Evolutionary conservation across 495 filamentous ascomycete genomes (phyloP), one percentile per base, ranked within the genome.

Genomic region (Xanthoparmelia taractica): DNA sequence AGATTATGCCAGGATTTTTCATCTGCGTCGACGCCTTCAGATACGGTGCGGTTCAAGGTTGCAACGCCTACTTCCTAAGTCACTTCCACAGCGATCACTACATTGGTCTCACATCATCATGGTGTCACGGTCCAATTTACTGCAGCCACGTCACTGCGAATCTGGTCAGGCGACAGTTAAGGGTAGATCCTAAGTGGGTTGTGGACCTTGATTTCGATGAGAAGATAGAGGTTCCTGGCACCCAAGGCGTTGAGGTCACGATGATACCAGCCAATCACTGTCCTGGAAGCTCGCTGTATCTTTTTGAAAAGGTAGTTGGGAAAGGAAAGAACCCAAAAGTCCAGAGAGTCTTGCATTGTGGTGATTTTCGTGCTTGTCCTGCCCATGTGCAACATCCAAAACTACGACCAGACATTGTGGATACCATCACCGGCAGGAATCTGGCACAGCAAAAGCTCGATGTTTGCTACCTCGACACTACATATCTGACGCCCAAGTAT

Each of bases 81-180:
- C 94, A 99, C 70, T 99, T 97, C 67, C 94, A 99, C 74, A 95
- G 89, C 65, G 94, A 99, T 70, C 94, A 99, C 69, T 99, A 99
- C 71, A 83, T 96, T 38, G 94, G 94, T 1, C 79, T 99, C 6
- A 92, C 88, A 29, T 84, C 87, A 13, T 89, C 80, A 54, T 99
- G 94, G 94, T 82, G 80, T 59, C 93, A 97, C 71, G 94, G 94
- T 0, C 93, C 91, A 3, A 97, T 99, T 43, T 99, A 95, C 68
- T 97, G 95, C 77, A 96, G 92, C 67, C 86, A 85, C 63, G 88
- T 94, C 11, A 99, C 94, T 0, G 94, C 79, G 0, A 96, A 95
- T 66, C 81, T 99, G 4, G 91, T 99, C 6, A 84, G 88, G 57
- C 86, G 85, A 62, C 90, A 96, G 69, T 81, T 99, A 4, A 81